Evolutionary conservation across 495 filamentous ascomycete species (phyloP), one percentile per base, ranked within the genome.

Genomic region (Neurospora africana): DNA sequence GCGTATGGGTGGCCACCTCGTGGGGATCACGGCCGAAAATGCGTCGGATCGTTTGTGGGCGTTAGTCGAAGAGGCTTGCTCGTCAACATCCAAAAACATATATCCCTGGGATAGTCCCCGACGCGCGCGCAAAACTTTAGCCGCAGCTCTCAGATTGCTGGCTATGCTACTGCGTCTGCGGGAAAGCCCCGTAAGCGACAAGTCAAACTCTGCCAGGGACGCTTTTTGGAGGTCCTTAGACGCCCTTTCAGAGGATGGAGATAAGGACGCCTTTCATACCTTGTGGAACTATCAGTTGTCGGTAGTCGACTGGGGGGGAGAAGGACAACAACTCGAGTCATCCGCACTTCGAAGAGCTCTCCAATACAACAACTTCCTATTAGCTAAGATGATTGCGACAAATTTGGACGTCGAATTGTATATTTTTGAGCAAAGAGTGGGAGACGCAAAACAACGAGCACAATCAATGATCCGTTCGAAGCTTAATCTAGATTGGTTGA

Each of bases 391-490:
- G 8, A 47, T 47, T 4, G 8, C 9, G 9, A 4, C 43, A 47
- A 4, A 21, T 8, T 21, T 1, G 0, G 43, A 0, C 43, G n/a
- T 23, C 3, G 43, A n/a, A 3, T 1, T 1, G 0, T 5, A 0
- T 21, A 3, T 47, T 23, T 3, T 47, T n/a, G 43, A 21, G 43
- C 7, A 44, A 21, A 9, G 0, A 21, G 19, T 44, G 43, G 43
- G 3, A 44, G 15, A n/a, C 6, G 19, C 19, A 21, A 44, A 44
- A 44, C n/a, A 0, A 44, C 17, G 4, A n/a, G 43, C n/a, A 17
- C 2, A 44, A 3, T 44, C 43, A 9, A 4, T 21, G 7, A n/a
- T 44, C 7, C 17, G 5, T 17, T 6, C 43, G n/a, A 44, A 44
- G 8, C 43, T 44, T 44, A 7, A 7, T 10, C 43, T 9, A n/a